Evolutionary conservation across 352 stramenopile genomes (phyloP), one percentile per base, ranked within the genome.

Genomic region (Globisporangium megalacanthum): DNA sequence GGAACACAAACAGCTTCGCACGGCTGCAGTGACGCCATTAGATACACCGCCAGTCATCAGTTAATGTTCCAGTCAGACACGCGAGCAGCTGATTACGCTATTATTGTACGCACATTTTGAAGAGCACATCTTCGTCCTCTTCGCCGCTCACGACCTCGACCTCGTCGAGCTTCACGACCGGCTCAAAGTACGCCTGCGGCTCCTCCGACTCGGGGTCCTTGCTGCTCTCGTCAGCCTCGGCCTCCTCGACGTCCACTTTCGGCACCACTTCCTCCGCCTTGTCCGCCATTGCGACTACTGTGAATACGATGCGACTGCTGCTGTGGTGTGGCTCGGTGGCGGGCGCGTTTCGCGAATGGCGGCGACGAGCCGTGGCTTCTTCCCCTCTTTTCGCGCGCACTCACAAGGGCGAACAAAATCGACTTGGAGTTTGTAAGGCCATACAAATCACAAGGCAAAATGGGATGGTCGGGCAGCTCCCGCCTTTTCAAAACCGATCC

Each of bases 141-240:
- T 99, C 96, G 64, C 96, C 94, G 15, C 89, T 98, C 62, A 97
- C 98, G 56, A 98, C 92, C 69, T 99, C 97, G 25, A 99, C 93
- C 65, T 94, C 85, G 49, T 94, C 83, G 54, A 94, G 85, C 76
- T 92, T 90, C 47, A 94, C 80, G 49, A 94, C 85, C 11, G 85
- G 85, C 67, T 94, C 85, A 36, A 94, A 94, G 77, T 92, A 94
- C 9, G 83, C 85, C 77, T 94, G 82, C 51, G 84, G 77, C 63
- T 92, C 85, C 66, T 94, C 85, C 9, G 79, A 85, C 65, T 89
- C 85, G 5, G 65, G 72, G 70, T 89, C 81, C 68, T 89, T 79
- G 54, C 39, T 58, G 25, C 66, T 63, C 37, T 69, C 75, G 14
- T 80, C 75, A 6, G 65, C 70, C 64, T 77, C 76, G 22, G 70